Conservation (phyloP, 2,329 filamentous ascomycete genomes). For the Curvularia lunata region DNA sequence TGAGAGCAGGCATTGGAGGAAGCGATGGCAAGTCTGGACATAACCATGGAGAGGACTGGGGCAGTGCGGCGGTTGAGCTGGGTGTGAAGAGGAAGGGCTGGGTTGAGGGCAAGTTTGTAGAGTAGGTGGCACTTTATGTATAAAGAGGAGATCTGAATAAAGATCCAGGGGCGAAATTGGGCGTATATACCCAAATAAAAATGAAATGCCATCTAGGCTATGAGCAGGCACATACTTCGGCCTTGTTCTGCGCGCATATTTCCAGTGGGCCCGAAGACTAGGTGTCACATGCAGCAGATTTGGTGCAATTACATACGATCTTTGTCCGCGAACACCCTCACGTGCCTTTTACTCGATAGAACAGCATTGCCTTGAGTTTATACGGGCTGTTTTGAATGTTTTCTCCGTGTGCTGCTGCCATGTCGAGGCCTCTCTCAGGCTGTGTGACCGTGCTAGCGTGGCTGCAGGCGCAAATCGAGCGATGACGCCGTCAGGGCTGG, state of each 20-base stretch:
- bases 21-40: slow-evolving; percentile 62
- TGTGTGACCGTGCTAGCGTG: slow-evolving; percentile 14
- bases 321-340: not conserved
- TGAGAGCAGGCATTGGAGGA: slow-evolving; percentile 74
- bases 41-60: slow-evolving; percentile 98
- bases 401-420: not conserved
- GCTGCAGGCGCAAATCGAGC: slow-evolving; percentile 16
- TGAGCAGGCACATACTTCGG: not conserved
- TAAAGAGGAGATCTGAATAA: not conserved
- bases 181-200: not conserved
- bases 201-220: not conserved
- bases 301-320: not conserved
- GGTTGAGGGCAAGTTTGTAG: slow-evolving; percentile 70
- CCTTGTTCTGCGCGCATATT: not conserved
- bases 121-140: slow-evolving; percentile 32
- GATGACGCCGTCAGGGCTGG: slow-evolving; percentile 38
- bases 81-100: slow-evolving; percentile 85
- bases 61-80: slow-evolving; percentile 90
- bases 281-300: not conserved
- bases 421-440: not conserved
- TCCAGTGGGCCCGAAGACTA: not conserved
- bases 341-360: not conserved
- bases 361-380: not conserved
- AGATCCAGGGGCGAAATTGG: not conserved
- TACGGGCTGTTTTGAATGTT: not conserved